Conservation (phyloP, 768 basidiomycete genomes). For the Hygrocybe punicea region DNA sequence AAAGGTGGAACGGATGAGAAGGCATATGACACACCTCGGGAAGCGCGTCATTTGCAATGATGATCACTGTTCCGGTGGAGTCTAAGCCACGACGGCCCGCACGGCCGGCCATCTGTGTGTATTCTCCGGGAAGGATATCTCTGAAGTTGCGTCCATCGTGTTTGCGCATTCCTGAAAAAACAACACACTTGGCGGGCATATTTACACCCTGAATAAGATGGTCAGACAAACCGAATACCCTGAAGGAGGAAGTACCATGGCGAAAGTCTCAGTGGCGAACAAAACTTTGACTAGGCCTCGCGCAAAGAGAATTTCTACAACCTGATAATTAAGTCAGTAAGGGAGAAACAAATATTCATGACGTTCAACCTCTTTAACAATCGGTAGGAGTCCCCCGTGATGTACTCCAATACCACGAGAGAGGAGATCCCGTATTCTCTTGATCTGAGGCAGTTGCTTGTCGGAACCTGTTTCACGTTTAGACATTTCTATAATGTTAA, state of each 20-base stretch:
- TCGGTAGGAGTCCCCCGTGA: slow-evolving; percentile 92
- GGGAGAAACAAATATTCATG: not conserved
- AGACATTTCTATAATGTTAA: slow-evolving; percentile 3
- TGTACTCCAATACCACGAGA: slow-evolving; percentile 95
- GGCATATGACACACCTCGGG: slow-evolving; percentile 62
- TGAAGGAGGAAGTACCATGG: slow-evolving; percentile 66
- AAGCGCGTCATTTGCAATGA: slow-evolving; percentile 75
- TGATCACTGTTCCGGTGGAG: slow-evolving; percentile 91
- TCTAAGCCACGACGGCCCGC: slow-evolving; percentile 96
- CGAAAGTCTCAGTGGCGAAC: slow-evolving; percentile 98
- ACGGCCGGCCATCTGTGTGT: slow-evolving; percentile 99
- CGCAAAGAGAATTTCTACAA: slow-evolving; percentile 95
- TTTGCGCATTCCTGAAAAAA: slow-evolving; percentile 91
- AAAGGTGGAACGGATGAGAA: not conserved
- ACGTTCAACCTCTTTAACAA: slow-evolving; percentile 84
- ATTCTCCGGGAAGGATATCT: slow-evolving; percentile 86
- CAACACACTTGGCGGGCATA: slow-evolving; percentile 97
- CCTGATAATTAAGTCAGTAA: slow-evolving; percentile 41
- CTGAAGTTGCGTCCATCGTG: slow-evolving; percentile 93
- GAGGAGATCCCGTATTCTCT: slow-evolving; percentile 83
- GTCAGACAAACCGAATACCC: not conserved
- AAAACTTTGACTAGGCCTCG: slow-evolving; percentile 93
- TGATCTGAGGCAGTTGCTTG: slow-evolving; percentile 88
- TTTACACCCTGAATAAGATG: slow-evolving; percentile 79
- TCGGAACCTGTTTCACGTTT: slow-evolving; percentile 64